Base-by-base conservation (phyloP, 2,329 filamentous ascomycete species). In the Colletotrichum agaves region DNA sequence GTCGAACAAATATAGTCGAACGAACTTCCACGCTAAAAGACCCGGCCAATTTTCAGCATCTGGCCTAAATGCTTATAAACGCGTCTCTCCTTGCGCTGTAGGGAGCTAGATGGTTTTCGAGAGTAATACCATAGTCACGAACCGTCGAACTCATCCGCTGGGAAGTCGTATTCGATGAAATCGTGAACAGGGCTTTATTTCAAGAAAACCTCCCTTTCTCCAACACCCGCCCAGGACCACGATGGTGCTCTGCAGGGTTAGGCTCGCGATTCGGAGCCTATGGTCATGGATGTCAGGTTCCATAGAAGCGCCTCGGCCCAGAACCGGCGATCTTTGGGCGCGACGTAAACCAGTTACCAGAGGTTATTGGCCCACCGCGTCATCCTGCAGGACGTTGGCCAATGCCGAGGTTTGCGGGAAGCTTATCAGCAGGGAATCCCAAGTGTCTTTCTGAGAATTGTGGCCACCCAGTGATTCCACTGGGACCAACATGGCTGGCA, bases 161-260 rank as follows among this genome's bases (percentile, higher is more conserved):
- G 23, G 23, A 27, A 27, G 23, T 27, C 23, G 23, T 6, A 1
- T 6, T 27, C 23, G 23, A 27, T 27, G 5, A 27, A 27, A 6
- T 27, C 23, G 23, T 27, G 23, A 3, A 3, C 3, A 1, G 23
- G 5, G 23, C 23, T 23, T 23, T 23, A 5, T 23, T 5, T 23
- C 23, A 23, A 3, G 23, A 23, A 3, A 3, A 3, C 23, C 23
- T 5, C 23, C 23, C 5, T 27, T 27, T 27, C 23, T 27, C 23
- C 39, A 39, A 57, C 37, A 6, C 37, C 33, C n/a, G 23, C 39
- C 53, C 53, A 57, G 8, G 53, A 57, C 53, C 53, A 57, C 15
- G 37, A 44, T 0, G 53, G 53, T 5, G 39, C 37, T 13, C 23
- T 5, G 10, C 33, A 57, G 2, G 21, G 53, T 6, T 6, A 21